Conservation (phyloP, 352 stramenopile genomes). For the Peronospora destructor region DNA sequence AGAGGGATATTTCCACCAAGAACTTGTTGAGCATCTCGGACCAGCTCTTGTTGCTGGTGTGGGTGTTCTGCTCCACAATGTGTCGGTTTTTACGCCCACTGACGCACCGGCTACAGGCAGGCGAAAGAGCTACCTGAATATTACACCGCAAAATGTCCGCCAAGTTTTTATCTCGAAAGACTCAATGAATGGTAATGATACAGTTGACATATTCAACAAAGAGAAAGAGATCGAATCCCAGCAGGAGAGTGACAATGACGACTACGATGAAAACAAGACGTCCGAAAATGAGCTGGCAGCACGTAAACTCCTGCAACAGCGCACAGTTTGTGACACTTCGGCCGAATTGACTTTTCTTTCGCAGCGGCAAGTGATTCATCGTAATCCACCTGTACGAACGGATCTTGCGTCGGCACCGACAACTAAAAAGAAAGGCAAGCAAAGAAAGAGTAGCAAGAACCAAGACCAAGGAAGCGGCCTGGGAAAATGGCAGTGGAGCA, state of each 20-base stretch:
- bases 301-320: constrained; percentile 35
- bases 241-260: constrained; percentile 32
- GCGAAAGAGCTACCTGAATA: constrained; percentile 63
- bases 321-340: constrained; percentile 48
- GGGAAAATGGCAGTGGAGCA: constrained; percentile 61
- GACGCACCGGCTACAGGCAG: constrained; percentile 38
- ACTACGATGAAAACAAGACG: constrained; percentile 22
- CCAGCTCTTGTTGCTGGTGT: constrained; percentile 43
- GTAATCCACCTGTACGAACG: constrained; percentile 46
- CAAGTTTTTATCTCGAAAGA: constrained; percentile 42
- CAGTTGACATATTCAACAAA: constrained; percentile 52
- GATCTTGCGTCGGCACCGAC: constrained; percentile 16
- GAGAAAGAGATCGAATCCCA: constrained; percentile 27
- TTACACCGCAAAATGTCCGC: constrained; percentile 57
- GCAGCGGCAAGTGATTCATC: constrained; percentile 71
- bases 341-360: constrained; percentile 72
- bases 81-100: constrained; percentile 60
- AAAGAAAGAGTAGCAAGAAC: constrained; percentile 26
- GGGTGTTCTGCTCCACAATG: constrained; percentile 55
- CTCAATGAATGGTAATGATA: constrained; percentile 20
- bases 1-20: constrained; percentile 75
- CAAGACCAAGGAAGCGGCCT: constrained; percentile 35
- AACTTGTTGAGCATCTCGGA: constrained; percentile 67
- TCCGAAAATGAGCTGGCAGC: constrained; percentile 22
- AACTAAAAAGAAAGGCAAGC: constrained; percentile 27